Evolutionary conservation across 768 basidiomycete species (phyloP).

Genomic region (Podaxis sp.): DNA sequence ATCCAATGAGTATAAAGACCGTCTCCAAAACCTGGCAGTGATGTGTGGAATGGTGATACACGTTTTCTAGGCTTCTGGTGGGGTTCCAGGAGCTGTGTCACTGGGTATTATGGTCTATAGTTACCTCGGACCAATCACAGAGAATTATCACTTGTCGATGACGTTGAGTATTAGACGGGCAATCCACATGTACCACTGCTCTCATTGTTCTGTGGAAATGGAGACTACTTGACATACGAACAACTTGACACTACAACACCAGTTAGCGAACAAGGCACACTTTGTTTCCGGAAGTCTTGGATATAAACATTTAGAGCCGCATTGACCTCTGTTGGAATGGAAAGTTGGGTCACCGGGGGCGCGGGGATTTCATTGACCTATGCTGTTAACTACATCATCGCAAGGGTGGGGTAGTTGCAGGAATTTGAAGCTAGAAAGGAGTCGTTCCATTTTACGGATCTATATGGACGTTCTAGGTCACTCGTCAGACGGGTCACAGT

Average conservation of each 20-base stretch:
- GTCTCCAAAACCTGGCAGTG: background rate
- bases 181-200: background rate
- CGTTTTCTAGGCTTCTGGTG: constrained; percentile 3
- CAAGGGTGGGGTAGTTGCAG: background rate
- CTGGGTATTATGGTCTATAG: background rate
- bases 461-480: background rate
- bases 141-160: background rate
- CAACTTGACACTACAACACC: background rate
- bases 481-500: background rate
- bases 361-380: background rate
- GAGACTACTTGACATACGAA: background rate
- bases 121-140: background rate
- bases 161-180: background rate
- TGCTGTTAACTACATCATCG: background rate
- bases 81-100: background rate
- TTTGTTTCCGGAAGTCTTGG: background rate
- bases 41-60: background rate
- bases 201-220: background rate
- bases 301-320: background rate
- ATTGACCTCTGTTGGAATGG: background rate
- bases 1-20: background rate
- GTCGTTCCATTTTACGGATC: background rate
- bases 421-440: background rate
- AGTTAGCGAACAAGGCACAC: background rate
- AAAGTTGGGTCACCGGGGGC: background rate